Base-by-base conservation (phyloP, 2,329 filamentous ascomycete genomes). In the Chalaropsis thielavioides region DNA sequence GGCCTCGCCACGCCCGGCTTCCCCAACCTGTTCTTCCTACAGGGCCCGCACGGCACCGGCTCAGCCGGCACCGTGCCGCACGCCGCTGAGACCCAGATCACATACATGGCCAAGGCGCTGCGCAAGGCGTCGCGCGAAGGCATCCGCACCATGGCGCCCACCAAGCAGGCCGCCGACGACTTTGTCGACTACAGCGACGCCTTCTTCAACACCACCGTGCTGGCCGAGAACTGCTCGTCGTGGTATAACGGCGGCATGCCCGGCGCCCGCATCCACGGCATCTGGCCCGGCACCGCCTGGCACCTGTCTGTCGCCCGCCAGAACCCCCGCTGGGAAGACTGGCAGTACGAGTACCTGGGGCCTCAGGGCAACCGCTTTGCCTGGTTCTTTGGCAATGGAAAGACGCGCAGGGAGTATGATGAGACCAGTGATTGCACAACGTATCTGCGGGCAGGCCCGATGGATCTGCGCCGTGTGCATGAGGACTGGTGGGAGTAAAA, bases 211-310 rank as follows among this genome's bases (percentile, higher is more conserved):
- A 78, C 73, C 24, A 83, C 81, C 0, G 81, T 83, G 1, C 73
- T 86, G 65, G 77, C 79, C 0, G 83, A 86, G 63, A 81, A 82
- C 65, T 90, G 87, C 71, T 83, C 81, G 49, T 86, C 83, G 0
- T 90, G 87, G 87, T 87, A 87, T 67, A 90, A 90, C 67, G 83
- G 86, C 13, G 83, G 83, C 0, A 74, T 75, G 5, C 80, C 85
- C 0, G 86, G 85, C 0, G 80, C 78, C 0, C 76, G 85, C 3
- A 83, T 90, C 27, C 84, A 88, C 68, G 86, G 85, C 0, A 71
- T 88, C 6, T 90, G 86, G 81, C 87, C 87, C 0, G 86, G 86
- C 0, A 87, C 83, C 68, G 85, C 84, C 0, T 76, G 80, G 0
- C 83, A 87, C 69, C 74, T 83, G 40, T 84, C 84, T 1, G 77